Conservation (phyloP, 345 rosid species). For the Camelina sativa region DNA sequence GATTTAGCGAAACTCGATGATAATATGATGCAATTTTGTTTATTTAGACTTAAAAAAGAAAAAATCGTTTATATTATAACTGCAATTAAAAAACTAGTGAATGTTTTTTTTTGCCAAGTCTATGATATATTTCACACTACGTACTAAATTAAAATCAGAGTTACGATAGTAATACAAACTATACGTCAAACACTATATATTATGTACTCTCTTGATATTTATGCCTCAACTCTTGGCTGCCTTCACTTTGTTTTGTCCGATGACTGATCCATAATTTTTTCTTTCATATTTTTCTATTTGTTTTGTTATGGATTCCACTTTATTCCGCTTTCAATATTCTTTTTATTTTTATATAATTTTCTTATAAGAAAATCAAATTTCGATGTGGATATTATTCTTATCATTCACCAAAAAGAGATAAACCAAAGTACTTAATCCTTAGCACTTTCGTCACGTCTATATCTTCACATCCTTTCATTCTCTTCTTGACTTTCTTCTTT, state of each 20-base stretch:
- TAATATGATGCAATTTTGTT: not conserved
- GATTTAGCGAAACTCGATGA: not conserved
- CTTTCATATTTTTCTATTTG: constrained; percentile 27
- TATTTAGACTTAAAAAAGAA: too few species aligned
- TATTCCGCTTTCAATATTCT: constrained; percentile 29
- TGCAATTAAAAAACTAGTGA: not conserved
- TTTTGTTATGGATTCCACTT: constrained; percentile 38
- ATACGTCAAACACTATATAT: not conserved
- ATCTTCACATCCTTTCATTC: constrained; percentile 45
- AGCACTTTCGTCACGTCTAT: constrained; percentile 39
- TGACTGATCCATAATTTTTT: constrained; percentile 12
- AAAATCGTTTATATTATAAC: not conserved
- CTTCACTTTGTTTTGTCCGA: constrained; percentile 35
- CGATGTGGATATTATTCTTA: constrained; percentile 34
- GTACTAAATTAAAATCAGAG: not conserved
- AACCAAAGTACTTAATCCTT: constrained; percentile 19
- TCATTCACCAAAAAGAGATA: constrained; percentile 29
- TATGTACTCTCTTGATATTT: not conserved
- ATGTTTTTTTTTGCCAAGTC: not conserved
- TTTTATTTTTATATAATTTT: constrained; percentile 18
- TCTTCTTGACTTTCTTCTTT: constrained; percentile 36
- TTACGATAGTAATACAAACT: not conserved
- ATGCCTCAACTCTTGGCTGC: constrained; percentile 28
- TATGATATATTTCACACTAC: not conserved
- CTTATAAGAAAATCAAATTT: not conserved